Conservation (phyloP, 805 yeast genomes). For the Nadsonia fulvescens region DNA sequence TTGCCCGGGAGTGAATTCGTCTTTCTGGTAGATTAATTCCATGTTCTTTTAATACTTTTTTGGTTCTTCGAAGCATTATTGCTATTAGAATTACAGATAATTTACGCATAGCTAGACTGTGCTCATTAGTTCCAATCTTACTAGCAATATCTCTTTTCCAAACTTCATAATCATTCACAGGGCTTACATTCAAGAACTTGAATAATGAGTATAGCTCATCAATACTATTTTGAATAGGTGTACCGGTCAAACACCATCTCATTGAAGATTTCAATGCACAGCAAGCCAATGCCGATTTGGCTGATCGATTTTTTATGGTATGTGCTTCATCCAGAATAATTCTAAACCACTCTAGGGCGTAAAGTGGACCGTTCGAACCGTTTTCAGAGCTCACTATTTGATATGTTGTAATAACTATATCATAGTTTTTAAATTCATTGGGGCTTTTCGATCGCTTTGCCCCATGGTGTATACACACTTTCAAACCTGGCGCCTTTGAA, state of each 20-base stretch:
- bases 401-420: conserved; percentile 22
- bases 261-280: conserved; percentile 23
- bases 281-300: conserved; percentile 30
- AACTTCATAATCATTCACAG: conserved; percentile 10
- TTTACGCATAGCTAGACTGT: conserved; percentile 11
- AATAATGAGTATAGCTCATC: conserved; percentile 35
- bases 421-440: conserved; percentile 12
- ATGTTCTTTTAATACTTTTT: conserved; percentile 15
- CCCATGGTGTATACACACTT: conserved; percentile 19
- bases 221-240: conserved; percentile 41
- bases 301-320: conserved; percentile 31
- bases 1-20: conserved; percentile 8
- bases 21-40: conserved; percentile 14
- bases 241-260: conserved; percentile 47
- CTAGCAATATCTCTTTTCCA: conserved; percentile 14
- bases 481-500: conserved; percentile 21
- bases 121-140: conserved; percentile 12
- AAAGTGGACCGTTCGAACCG: conserved; percentile 1
- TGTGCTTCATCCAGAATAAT: conserved; percentile 51
- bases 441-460: conserved; percentile 10
- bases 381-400: conserved; percentile 16
- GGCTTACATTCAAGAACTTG: conserved; percentile 20
- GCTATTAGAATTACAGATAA: conserved; percentile 15
- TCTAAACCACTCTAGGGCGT: conserved; percentile 21
- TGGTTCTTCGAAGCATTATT: conserved; percentile 29